phyloP scores from a whole-genome alignment of 2,329 filamentous ascomycete species.

The Penicillium griseofulvum region DNA sequence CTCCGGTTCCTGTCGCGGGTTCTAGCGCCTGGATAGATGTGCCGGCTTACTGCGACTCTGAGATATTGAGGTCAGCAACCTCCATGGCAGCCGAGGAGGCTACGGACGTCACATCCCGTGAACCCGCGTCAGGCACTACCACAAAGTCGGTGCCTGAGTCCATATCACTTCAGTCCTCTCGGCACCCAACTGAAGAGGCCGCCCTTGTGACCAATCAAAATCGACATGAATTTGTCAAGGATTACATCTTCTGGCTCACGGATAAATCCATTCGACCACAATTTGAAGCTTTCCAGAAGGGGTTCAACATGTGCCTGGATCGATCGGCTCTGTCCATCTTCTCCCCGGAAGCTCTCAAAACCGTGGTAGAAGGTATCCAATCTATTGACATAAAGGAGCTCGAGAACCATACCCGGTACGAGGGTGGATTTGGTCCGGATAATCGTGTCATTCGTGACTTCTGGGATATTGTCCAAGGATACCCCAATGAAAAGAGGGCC shows the following conservation, averaged over 20 bases:
- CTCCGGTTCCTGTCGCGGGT: slow-evolving; percentile 2
- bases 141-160: slow-evolving; percentile 26
- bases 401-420: slow-evolving; percentile 70
- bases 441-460: slow-evolving; percentile 74
- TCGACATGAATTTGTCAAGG: slow-evolving; percentile 71
- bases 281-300: slow-evolving; percentile 74
- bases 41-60: slow-evolving; percentile 19
- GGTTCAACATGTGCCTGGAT: slow-evolving; percentile 74
- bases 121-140: slow-evolving; percentile 14
- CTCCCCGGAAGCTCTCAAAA: slow-evolving; percentile 67
- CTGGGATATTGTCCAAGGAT: slow-evolving; percentile 75
- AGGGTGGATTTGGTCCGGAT: slow-evolving; percentile 68
- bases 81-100: slow-evolving; percentile 24
- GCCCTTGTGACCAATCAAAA: slow-evolving; percentile 78
- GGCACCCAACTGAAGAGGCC: slow-evolving; percentile 50
- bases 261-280: slow-evolving; percentile 74
- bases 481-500: slow-evolving; percentile 63
- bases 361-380: slow-evolving; percentile 77
- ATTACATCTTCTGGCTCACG: slow-evolving; percentile 83
- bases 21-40: slow-evolving; percentile 25
- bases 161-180: slow-evolving; percentile 26
- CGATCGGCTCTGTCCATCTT: slow-evolving; percentile 70
- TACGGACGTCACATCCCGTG: slow-evolving; percentile 2
- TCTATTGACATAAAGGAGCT: slow-evolving; percentile 76
- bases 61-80: slow-evolving; percentile 20